Evolutionary conservation across 495 filamentous ascomycete genomes (phyloP).

Genomic region (Aspergillus hancockii): DNA sequence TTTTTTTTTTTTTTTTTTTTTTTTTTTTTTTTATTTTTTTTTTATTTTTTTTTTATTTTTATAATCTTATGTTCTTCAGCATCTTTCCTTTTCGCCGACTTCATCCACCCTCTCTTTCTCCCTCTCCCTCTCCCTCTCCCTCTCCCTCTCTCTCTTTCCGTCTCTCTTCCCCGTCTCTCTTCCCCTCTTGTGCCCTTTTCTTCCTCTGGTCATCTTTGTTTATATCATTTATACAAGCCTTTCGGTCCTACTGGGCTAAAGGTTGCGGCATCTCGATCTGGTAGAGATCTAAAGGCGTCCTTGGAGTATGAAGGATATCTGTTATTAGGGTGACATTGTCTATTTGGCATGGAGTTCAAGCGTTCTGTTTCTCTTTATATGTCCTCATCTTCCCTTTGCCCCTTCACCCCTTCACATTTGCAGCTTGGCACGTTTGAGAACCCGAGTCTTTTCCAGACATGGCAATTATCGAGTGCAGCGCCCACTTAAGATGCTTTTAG

Average conservation of each 20-base stretch:
- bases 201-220: neutral
- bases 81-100: no score
- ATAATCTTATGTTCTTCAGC: no score
- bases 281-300: slow-evolving; percentile 21
- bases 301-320: slow-evolving; percentile 22
- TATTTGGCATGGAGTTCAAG: slow-evolving; percentile 21
- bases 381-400: slow-evolving; percentile 11
- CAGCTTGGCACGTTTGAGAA: slow-evolving; percentile 21
- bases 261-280: slow-evolving; percentile 16
- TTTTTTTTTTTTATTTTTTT: slow-evolving; percentile 13
- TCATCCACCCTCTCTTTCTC: slow-evolving; percentile 9
- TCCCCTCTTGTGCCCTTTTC: slow-evolving; percentile 4
- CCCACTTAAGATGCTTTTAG: neutral
- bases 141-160: slow-evolving; percentile 12
- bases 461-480: slow-evolving; percentile 13
- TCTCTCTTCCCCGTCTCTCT: slow-evolving; percentile 9
- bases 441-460: slow-evolving; percentile 11
- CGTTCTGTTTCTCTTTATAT: neutral
- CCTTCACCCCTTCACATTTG: slow-evolving; percentile 22
- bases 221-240: slow-evolving; percentile 4
- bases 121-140: slow-evolving; percentile 9
- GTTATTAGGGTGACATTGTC: slow-evolving; percentile 13
- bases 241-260: neutral
- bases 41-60: no score
- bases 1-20: slow-evolving; percentile 14